A percentile compares a stretch with the other conserved stretches of the same genome.
Evolutionary conservation across 164 flowering plant species (phyloP).

Genomic region (Macadamia integrifolia): DNA sequence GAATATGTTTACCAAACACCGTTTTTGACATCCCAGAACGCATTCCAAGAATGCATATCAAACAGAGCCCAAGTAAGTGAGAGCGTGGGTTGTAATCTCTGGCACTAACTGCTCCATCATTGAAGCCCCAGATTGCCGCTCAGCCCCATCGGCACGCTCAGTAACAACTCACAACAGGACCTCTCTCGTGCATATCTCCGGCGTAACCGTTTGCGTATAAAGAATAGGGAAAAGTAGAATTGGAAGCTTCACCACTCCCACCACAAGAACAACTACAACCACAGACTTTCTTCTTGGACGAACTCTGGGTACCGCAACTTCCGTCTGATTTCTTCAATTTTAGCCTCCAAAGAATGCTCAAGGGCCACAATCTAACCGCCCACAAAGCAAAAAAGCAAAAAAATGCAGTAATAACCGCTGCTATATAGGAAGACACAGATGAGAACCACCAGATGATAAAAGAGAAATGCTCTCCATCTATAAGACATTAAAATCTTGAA

Average conservation of each 20-base stretch:
- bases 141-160: constrained; percentile 24
- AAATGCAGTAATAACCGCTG: constrained; percentile 24
- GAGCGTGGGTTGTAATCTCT: constrained; percentile 89
- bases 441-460: constrained; percentile 10
- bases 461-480: constrained; percentile 41
- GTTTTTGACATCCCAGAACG: too few relatives aligned
- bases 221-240: not conserved
- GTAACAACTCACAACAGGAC: constrained; percentile 7
- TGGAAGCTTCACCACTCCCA: not conserved
- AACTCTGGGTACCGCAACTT: not conserved
- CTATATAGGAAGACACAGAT: constrained; percentile 22
- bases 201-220: constrained; percentile 30
- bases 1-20: too few relatives aligned
- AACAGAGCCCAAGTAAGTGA: constrained; percentile 65
- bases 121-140: constrained; percentile 57
- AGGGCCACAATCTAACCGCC: constrained; percentile 21
- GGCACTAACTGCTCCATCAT: constrained; percentile 99
- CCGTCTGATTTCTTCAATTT: not conserved
- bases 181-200: constrained; percentile 20
- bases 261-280: constrained; percentile 27
- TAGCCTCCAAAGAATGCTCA: not conserved
- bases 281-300: constrained; percentile 16
- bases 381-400: constrained; percentile 35
- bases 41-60: too few relatives aligned
- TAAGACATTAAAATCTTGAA: constrained; percentile 46